These are phyloP conservation scores for Chaetoceros muelleri DNA, from an alignment of 108 stramenopile species.

Conservation along the genomic window DNA sequence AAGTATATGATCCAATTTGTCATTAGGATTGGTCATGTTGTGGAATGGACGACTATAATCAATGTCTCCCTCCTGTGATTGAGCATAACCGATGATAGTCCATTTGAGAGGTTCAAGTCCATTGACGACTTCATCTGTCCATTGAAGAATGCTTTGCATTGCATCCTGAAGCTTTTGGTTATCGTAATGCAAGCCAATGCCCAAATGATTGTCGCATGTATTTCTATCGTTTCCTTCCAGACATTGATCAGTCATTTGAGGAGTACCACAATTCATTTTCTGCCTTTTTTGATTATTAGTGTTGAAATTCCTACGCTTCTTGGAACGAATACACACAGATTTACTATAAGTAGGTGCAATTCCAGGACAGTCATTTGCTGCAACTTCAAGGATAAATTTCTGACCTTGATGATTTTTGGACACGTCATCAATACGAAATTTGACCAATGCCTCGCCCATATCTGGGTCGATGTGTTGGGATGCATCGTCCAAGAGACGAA, in stretches of 20 bases:
- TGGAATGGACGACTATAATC: slow-evolving; percentile 49
- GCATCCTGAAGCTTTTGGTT: slow-evolving; percentile 24
- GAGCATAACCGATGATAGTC: slow-evolving; percentile 51
- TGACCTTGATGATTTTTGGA: slow-evolving; percentile 86
- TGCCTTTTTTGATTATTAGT: neutral
- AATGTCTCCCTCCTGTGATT: slow-evolving; percentile 26
- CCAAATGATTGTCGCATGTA: neutral
- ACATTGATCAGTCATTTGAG: neutral
- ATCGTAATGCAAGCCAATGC: slow-evolving; percentile 2
- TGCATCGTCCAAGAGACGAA: slow-evolving; percentile 31
- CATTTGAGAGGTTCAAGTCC: slow-evolving; percentile 43
- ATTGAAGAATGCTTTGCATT: slow-evolving; percentile 30
- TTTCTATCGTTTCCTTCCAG: too few relatives aligned
- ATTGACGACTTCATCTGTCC: slow-evolving; percentile 52
- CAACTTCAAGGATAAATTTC: slow-evolving; percentile 54
- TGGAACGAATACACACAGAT: slow-evolving; percentile 69
- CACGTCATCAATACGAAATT: slow-evolving; percentile 79
- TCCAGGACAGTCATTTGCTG: slow-evolving; percentile 42
- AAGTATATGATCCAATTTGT: slow-evolving; percentile 23
- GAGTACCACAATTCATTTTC: slow-evolving; percentile 1
- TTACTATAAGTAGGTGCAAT: slow-evolving; percentile 56
- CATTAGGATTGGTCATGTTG: slow-evolving; percentile 52
- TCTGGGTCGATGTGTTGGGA: slow-evolving; percentile 16
- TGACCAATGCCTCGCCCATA: slow-evolving; percentile 24
- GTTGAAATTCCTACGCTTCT: slow-evolving; percentile 18